A percentile compares a stretch with the other conserved stretches of the same genome.
These are phyloP conservation scores for Symbiodinium pilosum DNA, from an alignment of 73 alveolate genomes.

Conservation along the genomic window DNA sequence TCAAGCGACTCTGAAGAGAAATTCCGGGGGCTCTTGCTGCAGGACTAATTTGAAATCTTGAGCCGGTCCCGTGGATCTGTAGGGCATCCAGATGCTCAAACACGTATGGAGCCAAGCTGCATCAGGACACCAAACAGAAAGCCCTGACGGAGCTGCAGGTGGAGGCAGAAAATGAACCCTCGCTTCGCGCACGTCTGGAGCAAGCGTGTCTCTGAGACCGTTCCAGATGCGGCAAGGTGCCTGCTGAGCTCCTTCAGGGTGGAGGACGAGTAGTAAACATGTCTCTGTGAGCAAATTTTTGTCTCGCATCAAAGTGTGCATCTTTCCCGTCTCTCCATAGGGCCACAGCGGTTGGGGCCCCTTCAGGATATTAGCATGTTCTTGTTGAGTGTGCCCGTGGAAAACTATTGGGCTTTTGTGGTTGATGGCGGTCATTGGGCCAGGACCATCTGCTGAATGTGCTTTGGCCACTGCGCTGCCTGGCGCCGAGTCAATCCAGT, in stretches of 20 bases:
- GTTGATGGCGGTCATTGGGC: no score
- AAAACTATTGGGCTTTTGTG: no score
- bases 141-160: not conserved
- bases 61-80: no score
- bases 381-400: no score
- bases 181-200: no score
- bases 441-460: not conserved
- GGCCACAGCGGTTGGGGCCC: not conserved
- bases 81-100: no score
- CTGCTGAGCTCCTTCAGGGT: not conserved
- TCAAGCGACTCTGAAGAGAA: not conserved
- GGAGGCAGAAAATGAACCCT: not conserved
- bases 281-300: no score
- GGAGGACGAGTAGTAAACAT: no score
- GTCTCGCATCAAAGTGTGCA: no score
- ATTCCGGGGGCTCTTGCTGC: not conserved
- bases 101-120: no score
- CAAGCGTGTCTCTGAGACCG: no score
- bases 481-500: not conserved
- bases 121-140: not conserved
- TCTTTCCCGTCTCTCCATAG: no score
- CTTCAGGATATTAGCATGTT: not conserved
- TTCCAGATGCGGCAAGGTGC: not conserved
- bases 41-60: not conserved
- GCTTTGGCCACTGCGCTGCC: not conserved